Evolutionary conservation across 2,329 filamentous ascomycete genomes (phyloP).

Genomic region (Curvularia lunata): DNA sequence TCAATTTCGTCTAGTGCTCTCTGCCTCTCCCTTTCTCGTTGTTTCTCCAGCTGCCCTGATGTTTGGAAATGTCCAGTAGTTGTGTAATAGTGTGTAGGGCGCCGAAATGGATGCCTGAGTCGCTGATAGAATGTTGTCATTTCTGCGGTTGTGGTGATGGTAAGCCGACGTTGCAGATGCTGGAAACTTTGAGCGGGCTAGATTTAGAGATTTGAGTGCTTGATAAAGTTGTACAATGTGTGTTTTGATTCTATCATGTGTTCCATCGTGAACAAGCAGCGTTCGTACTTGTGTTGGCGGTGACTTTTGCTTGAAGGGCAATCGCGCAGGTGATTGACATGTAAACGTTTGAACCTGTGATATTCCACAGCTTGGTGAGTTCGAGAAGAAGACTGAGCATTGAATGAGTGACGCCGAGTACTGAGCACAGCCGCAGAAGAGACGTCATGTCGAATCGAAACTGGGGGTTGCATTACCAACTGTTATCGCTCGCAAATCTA

Average conservation of each 20-base stretch:
- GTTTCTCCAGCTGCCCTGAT: not conserved
- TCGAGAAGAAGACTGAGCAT: not conserved
- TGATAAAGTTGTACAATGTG: not conserved
- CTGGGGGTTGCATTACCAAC: slow-evolving; percentile 13
- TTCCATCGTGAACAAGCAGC: slow-evolving; percentile 11
- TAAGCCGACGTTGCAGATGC: not conserved
- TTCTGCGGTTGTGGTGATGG: not conserved
- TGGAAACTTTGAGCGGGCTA: not conserved
- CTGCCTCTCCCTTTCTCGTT: slow-evolving; percentile 3
- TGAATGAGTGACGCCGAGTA: not conserved
- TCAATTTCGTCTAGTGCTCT: slow-evolving; percentile 4
- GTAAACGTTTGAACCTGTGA: not conserved
- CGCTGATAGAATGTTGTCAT: slow-evolving; percentile 21
- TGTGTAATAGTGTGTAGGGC: slow-evolving; percentile 6
- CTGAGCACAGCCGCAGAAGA: not conserved
- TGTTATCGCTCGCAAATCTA: slow-evolving; percentile 18
- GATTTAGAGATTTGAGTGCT: not conserved
- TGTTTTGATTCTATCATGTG: slow-evolving; percentile 14
- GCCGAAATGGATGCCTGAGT: slow-evolving; percentile 21
- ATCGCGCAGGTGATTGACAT: slow-evolving; percentile 5
- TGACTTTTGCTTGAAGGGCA: slow-evolving; percentile 1
- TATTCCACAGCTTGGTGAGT: no score
- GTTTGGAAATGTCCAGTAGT: slow-evolving; percentile 3
- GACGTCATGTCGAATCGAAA: slow-evolving; percentile 6
- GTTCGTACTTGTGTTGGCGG: slow-evolving; percentile 23